A percentile compares a stretch with the other conserved stretches of the same genome.
Conservation (phyloP, 768 basidiomycete species). For the Suillus subaureus region DNA sequence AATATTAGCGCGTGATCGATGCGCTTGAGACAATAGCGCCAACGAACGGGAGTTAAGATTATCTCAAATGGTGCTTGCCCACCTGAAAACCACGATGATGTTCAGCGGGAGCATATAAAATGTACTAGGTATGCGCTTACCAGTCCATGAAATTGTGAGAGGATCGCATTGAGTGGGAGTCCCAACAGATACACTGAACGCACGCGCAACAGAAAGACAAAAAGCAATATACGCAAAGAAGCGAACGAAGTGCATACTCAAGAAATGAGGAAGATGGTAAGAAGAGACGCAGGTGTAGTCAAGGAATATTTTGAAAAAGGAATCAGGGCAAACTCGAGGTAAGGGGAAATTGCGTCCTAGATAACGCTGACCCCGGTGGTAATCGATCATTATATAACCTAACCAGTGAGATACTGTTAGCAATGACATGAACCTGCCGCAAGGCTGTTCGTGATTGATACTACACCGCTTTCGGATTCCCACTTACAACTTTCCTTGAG, state of each 20-base stretch:
- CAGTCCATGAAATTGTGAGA: conserved; percentile 61
- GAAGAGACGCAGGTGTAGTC: neutral
- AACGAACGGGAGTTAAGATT: conserved; percentile 51
- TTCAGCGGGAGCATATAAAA: neutral
- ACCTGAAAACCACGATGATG: conserved; percentile 37
- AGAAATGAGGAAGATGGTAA: conserved; percentile 15
- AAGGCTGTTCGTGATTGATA: neutral
- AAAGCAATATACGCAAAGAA: conserved; percentile 22
- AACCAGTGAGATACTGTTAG: neutral
- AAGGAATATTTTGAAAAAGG: neutral
- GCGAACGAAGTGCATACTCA: conserved; percentile 28
- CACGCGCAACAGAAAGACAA: conserved; percentile 22
- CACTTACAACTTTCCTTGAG: neutral
- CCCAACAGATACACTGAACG: conserved; percentile 53
- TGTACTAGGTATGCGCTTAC: conserved; percentile 35
- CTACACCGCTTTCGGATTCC: neutral
- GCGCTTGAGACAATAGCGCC: neutral
- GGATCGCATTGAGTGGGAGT: conserved; percentile 61
- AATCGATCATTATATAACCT: neutral
- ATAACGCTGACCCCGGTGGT: neutral
- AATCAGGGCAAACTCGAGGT: neutral
- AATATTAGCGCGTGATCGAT: neutral
- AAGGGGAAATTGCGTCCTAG: too few relatives aligned
- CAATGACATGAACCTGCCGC: neutral
- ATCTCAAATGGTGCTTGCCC: conserved; percentile 56